Base-by-base conservation (phyloP, 2,329 filamentous ascomycete species). In the Cladophialophora immunda region DNA sequence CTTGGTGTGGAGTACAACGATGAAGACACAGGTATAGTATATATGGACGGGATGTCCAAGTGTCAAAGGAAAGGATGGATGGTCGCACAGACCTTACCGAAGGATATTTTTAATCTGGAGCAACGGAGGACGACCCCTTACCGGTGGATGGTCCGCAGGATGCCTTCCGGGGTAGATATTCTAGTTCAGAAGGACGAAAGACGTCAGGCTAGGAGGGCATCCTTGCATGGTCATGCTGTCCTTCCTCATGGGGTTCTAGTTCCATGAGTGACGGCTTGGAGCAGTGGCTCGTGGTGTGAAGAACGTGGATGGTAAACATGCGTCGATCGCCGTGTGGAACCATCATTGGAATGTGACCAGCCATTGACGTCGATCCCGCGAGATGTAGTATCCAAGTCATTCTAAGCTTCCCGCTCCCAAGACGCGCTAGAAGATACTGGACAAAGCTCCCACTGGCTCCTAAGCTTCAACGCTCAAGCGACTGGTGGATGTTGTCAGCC, bases 201-300 rank as follows among this genome's bases (percentile, higher is more conserved):
- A 66, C 38, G 52, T 60, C 57, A 61, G 57, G 50, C 45, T 55
- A 32, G 55, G 13, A n/a, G 41, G 13, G 27, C n/a, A 64, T 60
- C 56, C 56, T 60, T 41, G 61, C 36, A 45, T 38, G 22, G 27
- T 58, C 53, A 64, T 38, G 32, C 19, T 52, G 61, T 57, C 61
- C 61, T 64, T 47, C 61, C 61, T 64, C 19, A 58, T 64, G 30
- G 53, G 38, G 61, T 38, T 27, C 38, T 64, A 58, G 61, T 50
- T 58, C 41, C 13, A n/a, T 38, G n/a, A 15, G 41, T n/a, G 52
- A 53, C 22, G 29, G 50, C 19, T 27, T 53, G 61, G 27, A 58
- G 30, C 53, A 52, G 59, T 19, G 60, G 36, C 22, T 52, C 15
- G 38, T 17, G 41, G 30, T 38, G 41, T 38, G 34, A 25, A 30